Evolutionary conservation across 2,329 filamentous ascomycete species (phyloP).

Genomic region (Trichothecium roseum): DNA sequence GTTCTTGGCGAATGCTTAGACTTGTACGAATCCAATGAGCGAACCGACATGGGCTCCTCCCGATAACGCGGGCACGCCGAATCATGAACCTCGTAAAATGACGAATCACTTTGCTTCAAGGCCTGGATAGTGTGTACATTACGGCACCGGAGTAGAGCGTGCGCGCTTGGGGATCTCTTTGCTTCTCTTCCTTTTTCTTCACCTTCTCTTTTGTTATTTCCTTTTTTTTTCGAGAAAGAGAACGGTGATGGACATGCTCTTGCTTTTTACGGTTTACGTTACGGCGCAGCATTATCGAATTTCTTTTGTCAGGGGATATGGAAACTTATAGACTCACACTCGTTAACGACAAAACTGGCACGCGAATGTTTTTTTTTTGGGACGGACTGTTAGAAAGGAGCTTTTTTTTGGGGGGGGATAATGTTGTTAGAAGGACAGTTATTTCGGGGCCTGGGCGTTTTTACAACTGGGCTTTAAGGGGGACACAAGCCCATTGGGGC

Average conservation of each 20-base stretch:
- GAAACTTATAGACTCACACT: no score
- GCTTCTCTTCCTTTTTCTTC: conserved; percentile 7
- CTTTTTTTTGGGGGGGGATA: no score
- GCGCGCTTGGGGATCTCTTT: conserved; percentile 3
- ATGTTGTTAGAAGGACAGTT: no score
- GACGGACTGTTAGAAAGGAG: no score
- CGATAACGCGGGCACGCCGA: conserved; percentile 8
- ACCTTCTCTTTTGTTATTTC: conserved; percentile 5
- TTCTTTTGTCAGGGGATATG: no score
- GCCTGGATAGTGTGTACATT: conserved; percentile 1
- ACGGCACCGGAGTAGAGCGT: conserved; percentile 3
- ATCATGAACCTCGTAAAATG: no score
- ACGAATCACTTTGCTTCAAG: no score
- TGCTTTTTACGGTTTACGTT: not conserved
- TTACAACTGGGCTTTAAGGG: no score
- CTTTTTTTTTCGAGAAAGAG: conserved; percentile 6
- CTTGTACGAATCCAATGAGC: conserved; percentile 27
- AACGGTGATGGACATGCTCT: not conserved
- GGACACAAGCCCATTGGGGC: no score
- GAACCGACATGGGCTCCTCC: conserved; percentile 6
- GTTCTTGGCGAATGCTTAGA: conserved; percentile 32
- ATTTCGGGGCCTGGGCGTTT: no score
- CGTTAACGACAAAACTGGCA: no score
- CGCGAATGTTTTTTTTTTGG: no score
- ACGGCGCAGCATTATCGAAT: not conserved